phyloP scores from a whole-genome alignment of 1,139 yeast species.

The Lodderomyces pseudojiufengensis region DNA sequence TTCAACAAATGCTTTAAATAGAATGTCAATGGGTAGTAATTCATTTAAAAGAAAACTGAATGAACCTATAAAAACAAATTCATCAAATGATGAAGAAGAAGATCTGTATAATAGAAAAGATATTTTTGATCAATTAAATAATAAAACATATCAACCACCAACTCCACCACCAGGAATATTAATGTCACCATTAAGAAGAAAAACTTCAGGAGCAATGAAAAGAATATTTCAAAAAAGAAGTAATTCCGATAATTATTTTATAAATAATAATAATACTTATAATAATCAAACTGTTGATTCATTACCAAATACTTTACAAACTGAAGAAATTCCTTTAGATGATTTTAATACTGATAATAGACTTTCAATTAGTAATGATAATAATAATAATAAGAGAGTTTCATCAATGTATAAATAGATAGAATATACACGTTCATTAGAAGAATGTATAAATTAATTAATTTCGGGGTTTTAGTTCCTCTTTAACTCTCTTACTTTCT shows the following conservation, averaged over 20 bases:
- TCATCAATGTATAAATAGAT: constrained; percentile 10
- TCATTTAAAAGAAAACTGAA: constrained; percentile 3
- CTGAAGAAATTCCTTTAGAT: constrained; percentile 52
- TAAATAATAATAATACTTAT: too few species aligned
- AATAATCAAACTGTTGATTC: too few species aligned
- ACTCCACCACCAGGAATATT: constrained; percentile 15
- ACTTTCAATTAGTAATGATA: constrained; percentile 26
- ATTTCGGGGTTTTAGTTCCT: neutral
- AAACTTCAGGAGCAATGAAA: constrained; percentile 5
- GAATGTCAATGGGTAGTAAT: constrained; percentile 16
- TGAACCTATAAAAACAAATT: neutral
- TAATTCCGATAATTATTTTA: constrained; percentile 8
- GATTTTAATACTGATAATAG: constrained; percentile 30
- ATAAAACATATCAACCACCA: constrained; percentile 7
- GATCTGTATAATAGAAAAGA: constrained; percentile 3
- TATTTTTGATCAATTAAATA: constrained; percentile 4
- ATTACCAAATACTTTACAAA: too few species aligned
- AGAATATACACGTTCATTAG: neutral
- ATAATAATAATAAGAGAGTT: constrained; percentile 16
- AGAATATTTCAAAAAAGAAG: constrained; percentile 10
- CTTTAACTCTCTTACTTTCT: too few species aligned
- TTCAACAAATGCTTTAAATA: constrained; percentile 18
- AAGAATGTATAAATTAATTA: neutral
- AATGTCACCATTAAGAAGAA: constrained; percentile 8
- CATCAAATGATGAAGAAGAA: constrained; percentile 1